These are phyloP conservation scores for Solanum raphanifolium DNA, from an alignment of 257 asterid genomes.

Conservation along the genomic window DNA sequence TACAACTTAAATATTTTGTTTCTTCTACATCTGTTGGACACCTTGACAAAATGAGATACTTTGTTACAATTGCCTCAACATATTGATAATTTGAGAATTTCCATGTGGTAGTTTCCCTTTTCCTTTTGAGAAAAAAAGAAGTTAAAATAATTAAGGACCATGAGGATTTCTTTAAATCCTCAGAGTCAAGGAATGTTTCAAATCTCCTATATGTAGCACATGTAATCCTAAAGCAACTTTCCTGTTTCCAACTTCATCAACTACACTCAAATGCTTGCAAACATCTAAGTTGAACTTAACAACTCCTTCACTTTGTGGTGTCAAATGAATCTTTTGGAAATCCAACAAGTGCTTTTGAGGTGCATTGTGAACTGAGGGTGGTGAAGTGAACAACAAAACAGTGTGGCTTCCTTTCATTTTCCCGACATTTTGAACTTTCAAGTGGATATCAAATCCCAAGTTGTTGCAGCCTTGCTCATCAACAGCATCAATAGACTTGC, in stretches of 20 bases:
- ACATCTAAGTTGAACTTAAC: constrained; percentile 37
- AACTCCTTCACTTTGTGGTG: constrained; percentile 16
- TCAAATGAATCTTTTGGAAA: constrained; percentile 33
- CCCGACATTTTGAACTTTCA: constrained; percentile 44
- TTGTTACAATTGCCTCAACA: constrained; percentile 11
- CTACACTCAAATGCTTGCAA: constrained; percentile 44
- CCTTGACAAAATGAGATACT: neutral
- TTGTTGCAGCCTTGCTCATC: constrained; percentile 20
- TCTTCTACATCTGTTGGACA: neutral
- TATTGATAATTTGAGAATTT: neutral
- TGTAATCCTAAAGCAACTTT: constrained; percentile 47
- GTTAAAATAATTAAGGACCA: neutral
- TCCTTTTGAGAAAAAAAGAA: neutral
- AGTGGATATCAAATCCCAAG: constrained; percentile 18
- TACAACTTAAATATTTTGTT: neutral
- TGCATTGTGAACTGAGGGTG: constrained; percentile 54
- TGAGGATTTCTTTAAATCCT: constrained; percentile 20
- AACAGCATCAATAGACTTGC: constrained; percentile 27
- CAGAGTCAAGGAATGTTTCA: constrained; percentile 42
- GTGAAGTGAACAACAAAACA: constrained; percentile 39
- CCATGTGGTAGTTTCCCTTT: neutral
- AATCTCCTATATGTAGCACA: constrained; percentile 40
- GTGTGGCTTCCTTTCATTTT: constrained; percentile 42
- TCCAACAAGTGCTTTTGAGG: constrained; percentile 48
- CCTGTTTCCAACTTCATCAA: constrained; percentile 38